Evolutionary conservation across 306 rosid genomes (phyloP).

Genomic region (Trifolium fragiferum): DNA sequence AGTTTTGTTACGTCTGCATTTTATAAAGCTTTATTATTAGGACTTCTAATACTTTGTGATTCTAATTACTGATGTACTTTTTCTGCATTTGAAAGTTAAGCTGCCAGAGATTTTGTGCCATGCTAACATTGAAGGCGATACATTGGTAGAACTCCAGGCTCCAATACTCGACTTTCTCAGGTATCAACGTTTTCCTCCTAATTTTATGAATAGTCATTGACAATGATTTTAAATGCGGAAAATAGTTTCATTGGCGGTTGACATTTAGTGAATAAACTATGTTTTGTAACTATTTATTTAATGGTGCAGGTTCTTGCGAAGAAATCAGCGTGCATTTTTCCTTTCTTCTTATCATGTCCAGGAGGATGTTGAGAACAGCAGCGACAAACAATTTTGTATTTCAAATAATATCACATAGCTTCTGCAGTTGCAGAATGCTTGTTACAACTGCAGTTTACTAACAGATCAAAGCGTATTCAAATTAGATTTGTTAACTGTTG

Average conservation of each 20-base stretch:
- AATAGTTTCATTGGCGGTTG: not conserved
- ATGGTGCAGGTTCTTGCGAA: slow-evolving; percentile 74
- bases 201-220: not conserved
- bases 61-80: slow-evolving; percentile 33
- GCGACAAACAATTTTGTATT: slow-evolving; percentile 48
- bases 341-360: slow-evolving; percentile 68
- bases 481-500: slow-evolving; percentile 15
- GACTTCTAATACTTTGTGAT: slow-evolving; percentile 12
- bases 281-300: slow-evolving; percentile 27
- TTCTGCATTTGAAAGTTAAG: slow-evolving; percentile 66
- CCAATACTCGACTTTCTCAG: slow-evolving; percentile 75
- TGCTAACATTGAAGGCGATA: slow-evolving; percentile 73
- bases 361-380: slow-evolving; percentile 60
- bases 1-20: slow-evolving; percentile 28
- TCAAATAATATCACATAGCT: slow-evolving; percentile 39
- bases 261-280: slow-evolving; percentile 11
- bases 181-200: slow-evolving; percentile 47
- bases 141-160: slow-evolving; percentile 60
- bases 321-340: slow-evolving; percentile 64
- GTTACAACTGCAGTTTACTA: slow-evolving; percentile 18
- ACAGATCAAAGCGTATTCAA: slow-evolving; percentile 11
- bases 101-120: slow-evolving; percentile 75
- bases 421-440: slow-evolving; percentile 37
- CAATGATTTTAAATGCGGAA: slow-evolving; percentile 16
- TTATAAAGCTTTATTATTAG: slow-evolving; percentile 14